Conservation (phyloP, 176 grass and related monocot genomes). For the Triticum monococcum region DNA sequence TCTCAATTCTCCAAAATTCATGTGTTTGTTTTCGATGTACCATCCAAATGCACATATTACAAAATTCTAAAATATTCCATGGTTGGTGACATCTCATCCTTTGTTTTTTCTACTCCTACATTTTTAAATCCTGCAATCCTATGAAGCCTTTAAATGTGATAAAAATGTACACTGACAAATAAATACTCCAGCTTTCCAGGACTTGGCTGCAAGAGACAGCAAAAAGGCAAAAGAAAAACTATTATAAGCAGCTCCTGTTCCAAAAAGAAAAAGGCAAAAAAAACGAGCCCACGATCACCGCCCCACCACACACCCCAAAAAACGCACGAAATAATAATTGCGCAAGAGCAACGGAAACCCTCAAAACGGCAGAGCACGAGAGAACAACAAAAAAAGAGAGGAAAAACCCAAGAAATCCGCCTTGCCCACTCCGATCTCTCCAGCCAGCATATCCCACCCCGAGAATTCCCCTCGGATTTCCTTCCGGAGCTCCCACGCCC, state of each 20-base stretch:
- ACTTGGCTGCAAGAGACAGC: neutral
- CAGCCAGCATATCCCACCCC: neutral
- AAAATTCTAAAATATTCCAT: too few relatives aligned
- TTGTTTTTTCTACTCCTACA: too few relatives aligned
- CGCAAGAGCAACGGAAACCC: neutral
- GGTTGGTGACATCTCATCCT: too few relatives aligned
- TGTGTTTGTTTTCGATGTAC: too few relatives aligned
- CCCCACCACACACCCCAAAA: neutral
- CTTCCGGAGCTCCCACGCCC: neutral
- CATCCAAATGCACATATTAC: too few relatives aligned
- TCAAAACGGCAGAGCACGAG: neutral
- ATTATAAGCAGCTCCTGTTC: neutral
- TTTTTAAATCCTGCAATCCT: neutral
- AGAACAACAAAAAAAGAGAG: neutral
- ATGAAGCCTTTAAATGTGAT: neutral
- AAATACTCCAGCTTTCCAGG: neutral
- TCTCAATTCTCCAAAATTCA: too few relatives aligned
- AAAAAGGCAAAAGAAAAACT: neutral
- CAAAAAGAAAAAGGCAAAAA: neutral
- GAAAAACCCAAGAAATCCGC: slow-evolving; percentile 27
- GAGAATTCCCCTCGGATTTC: neutral
- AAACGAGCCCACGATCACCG: neutral
- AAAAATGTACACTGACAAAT: neutral
- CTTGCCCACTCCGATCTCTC: slow-evolving; percentile 31
- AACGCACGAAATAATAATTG: neutral